Evolutionary conservation across 176 grass and related monocot genomes (phyloP).

Genomic region (Hordeum vulgare): MorexV3_pseudomolecules_assembly NC_058522.1:585326873-585327372

Average conservation of each 20-base stretch:
- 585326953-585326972: neutral
- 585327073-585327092: constrained; percentile 12
- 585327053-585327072: neutral
- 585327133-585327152: constrained; percentile 22
- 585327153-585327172: neutral
- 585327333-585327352: constrained; percentile 87
- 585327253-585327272: neutral
- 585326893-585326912: neutral
- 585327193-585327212: constrained; percentile 82
- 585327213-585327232: constrained; percentile 46
- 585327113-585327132: constrained; percentile 16
- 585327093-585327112: neutral
- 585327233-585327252: constrained; percentile 27
- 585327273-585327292: neutral
- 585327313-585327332: constrained; percentile 41
- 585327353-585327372: constrained; percentile 92
- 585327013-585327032: neutral
- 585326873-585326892: too few relatives aligned
- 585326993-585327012: neutral
- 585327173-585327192: neutral
- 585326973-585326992: neutral
- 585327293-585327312: neutral
- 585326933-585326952: neutral
- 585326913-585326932: neutral
- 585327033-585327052: neutral